Percentiles rank a stretch among this genome's conserved stretches.
These are phyloP conservation scores for Globisporangium mamillatum DNA, from an alignment of 352 stramenopile genomes.

Conservation along the genomic window DNA sequence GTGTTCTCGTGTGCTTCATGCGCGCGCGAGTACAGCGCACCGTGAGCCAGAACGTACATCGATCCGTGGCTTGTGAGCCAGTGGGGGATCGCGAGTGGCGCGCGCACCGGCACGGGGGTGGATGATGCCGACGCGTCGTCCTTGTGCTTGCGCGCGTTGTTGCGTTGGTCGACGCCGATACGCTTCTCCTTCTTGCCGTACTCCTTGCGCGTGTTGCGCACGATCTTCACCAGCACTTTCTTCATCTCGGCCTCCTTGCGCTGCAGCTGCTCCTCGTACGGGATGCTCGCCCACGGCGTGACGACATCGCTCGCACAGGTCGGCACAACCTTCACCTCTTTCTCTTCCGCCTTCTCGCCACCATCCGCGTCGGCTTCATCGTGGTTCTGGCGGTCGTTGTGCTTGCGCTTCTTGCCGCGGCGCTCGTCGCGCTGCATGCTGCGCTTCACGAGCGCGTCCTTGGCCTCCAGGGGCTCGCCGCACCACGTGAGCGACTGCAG, in stretches of 20 bases:
- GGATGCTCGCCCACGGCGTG: constrained; percentile 75
- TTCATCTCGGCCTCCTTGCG: constrained; percentile 89
- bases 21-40: constrained; percentile 54
- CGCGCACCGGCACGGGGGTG: background rate
- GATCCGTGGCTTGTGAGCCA: constrained; percentile 81
- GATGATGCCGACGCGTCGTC: constrained; percentile 6
- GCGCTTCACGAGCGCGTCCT: constrained; percentile 65
- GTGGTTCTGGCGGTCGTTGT: constrained; percentile 22
- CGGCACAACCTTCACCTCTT: constrained; percentile 17
- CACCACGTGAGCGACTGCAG: constrained; percentile 62
- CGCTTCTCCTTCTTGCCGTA: constrained; percentile 88
- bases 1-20: constrained; percentile 46
- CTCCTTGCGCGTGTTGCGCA: constrained; percentile 80
- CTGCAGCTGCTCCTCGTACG: constrained; percentile 80
- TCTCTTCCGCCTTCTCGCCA: background rate
- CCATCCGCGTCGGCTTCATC: constrained; percentile 9
- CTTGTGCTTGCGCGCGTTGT: constrained; percentile 60
- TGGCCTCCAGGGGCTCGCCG: constrained; percentile 70
- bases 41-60: constrained; percentile 58
- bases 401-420: constrained; percentile 26
- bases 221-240: constrained; percentile 86
- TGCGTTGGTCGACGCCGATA: constrained; percentile 51
- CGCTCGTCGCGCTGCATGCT: constrained; percentile 30
- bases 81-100: constrained; percentile 47
- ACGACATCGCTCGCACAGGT: constrained; percentile 73